These are phyloP conservation scores for Tilletiaria anomala DNA, from an alignment of 1,284 basidiomycete species.

Conservation along the genomic window DNA sequence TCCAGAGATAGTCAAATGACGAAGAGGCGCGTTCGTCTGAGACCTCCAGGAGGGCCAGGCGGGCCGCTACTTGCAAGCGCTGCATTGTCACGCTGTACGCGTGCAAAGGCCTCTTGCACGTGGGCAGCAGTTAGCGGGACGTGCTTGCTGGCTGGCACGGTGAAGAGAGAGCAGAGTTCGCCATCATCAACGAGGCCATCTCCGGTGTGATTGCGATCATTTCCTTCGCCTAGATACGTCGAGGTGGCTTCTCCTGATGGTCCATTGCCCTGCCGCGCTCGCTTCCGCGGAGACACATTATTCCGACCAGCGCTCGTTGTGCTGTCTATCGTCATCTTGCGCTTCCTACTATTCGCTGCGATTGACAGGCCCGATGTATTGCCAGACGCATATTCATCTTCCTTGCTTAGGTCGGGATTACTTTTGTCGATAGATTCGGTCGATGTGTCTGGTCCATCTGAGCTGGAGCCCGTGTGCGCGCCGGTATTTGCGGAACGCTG, in stretches of 20 bases:
- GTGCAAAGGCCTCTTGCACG: conserved; percentile 32
- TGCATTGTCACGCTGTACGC: conserved; percentile 18
- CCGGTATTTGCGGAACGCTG: neutral
- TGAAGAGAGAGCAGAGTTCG: conserved; percentile 9
- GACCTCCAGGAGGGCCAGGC: neutral
- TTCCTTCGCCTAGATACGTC: neutral
- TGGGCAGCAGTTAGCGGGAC: conserved; percentile 23
- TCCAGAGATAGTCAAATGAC: conserved; percentile 3
- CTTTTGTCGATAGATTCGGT: no score
- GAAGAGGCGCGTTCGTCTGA: neutral
- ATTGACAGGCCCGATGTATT: no score
- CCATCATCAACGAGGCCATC: neutral
- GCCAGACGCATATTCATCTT: no score
- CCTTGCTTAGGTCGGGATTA: no score
- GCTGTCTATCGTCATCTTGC: neutral
- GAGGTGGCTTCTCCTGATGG: neutral
- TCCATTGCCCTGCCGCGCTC: neutral
- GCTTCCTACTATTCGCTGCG: no score
- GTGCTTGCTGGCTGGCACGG: conserved; percentile 12
- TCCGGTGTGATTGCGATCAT: neutral
- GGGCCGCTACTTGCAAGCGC: conserved; percentile 12
- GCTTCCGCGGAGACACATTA: neutral
- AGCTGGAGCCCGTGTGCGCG: no score
- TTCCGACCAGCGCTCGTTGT: neutral
- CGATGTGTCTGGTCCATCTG: no score